Base-by-base conservation (phyloP, 768 basidiomycete species). In the Suillus luteus region DNA sequence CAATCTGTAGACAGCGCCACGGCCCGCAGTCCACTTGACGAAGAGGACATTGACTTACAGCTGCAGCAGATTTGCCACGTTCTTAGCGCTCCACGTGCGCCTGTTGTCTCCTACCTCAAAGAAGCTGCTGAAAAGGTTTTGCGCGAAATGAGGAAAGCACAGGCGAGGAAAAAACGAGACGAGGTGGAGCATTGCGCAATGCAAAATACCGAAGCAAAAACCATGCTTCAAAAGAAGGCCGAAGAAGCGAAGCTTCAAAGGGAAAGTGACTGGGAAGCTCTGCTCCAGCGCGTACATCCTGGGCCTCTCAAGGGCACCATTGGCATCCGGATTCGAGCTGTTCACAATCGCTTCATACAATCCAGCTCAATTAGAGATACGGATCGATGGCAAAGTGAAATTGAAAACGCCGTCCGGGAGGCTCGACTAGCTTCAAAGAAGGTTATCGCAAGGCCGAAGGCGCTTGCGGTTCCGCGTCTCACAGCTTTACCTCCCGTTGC, bases 341-440 rank as follows among this genome's bases (percentile, higher is more conserved):
- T 92, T 31, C 83, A 82, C 43, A 78, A 70, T 10, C 83, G 82
- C 37, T 93, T 86, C 70, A 62, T 91, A 64, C 85, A 87, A 65
- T 83, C 86, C 4, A 79, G 80, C n/a, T 77, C 82, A 3, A 78
- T 77, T 12, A 81, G 78, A 61, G 81, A 87, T 61, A 67, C 74
- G 10, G 70, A 73, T 24, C 85, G 83, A 72, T 93, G 91, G 91
- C 87, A 88, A 72, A 78, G 72, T 33, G 86, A 89, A 69, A 83
- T 92, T 46, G 66, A 67, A 38, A 76, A 81, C 19, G 86, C 86
- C 9, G 73, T 91, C 27, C 81, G 77, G 60, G 87, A 90, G 67
- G 82, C 85, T 2, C 79, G 81, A 51, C 72, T 85, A 54, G 81
- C 80, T 1, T 76, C 82, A 11, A 81, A 78, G 60, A 82, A 82